Evolutionary conservation across 2,329 filamentous ascomycete genomes (phyloP).

Genomic region (Nemania abortiva): DNA sequence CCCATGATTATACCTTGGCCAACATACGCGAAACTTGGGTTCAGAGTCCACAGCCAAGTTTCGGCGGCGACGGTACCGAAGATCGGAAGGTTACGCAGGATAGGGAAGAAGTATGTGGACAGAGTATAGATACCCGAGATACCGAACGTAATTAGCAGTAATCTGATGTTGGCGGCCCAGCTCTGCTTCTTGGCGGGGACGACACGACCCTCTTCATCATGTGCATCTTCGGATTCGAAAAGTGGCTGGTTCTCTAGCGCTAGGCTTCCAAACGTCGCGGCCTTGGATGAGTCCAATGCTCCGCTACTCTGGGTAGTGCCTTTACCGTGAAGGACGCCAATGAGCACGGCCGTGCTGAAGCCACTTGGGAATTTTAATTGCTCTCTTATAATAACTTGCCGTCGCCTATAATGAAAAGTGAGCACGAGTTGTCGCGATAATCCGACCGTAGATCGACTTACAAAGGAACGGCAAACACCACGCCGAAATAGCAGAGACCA

Average conservation of each 20-base stretch:
- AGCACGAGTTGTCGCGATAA: constrained; percentile 8
- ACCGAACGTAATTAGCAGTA: constrained; percentile 68
- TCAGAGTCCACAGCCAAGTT: constrained; percentile 94
- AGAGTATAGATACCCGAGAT: constrained; percentile 78
- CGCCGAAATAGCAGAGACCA: constrained; percentile 95
- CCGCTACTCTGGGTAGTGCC: constrained; percentile 52
- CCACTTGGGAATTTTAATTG: constrained; percentile 94
- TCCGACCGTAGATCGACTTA: constrained; percentile 49
- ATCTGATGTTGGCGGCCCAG: constrained; percentile 63
- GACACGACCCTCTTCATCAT: constrained; percentile 43
- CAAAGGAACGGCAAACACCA: constrained; percentile 94
- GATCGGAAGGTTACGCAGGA: constrained; percentile 86
- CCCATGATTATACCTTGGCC: constrained; percentile 99
- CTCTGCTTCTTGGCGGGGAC: constrained; percentile 55
- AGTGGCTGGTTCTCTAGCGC: constrained; percentile 51
- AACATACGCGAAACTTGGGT: constrained; percentile 96
- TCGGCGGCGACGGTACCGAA: constrained; percentile 80
- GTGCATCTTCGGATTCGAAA: constrained; percentile 37
- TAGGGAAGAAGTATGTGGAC: constrained; percentile 88
- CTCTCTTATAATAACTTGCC: constrained; percentile 92
- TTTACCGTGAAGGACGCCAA: constrained; percentile 85
- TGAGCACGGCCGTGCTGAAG: constrained; percentile 94
- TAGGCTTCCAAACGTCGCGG: constrained; percentile 51
- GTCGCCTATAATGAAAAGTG: constrained; percentile 62
- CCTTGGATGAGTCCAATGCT: constrained; percentile 48